phyloP scores from a whole-genome alignment of 2,329 filamentous ascomycete species.

The Neofusicoccum ribis region DNA sequence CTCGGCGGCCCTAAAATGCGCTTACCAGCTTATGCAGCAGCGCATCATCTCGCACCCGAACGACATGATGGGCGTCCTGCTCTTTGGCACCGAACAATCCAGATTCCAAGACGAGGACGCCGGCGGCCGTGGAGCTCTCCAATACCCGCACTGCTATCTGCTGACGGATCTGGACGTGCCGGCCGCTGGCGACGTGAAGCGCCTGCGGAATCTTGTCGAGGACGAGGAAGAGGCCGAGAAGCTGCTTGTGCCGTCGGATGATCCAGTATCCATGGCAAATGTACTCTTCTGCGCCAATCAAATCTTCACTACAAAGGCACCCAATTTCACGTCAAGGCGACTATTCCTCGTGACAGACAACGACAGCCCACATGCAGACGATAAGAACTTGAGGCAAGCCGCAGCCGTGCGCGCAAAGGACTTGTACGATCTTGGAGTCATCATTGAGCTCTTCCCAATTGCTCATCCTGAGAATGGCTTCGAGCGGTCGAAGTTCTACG shows the following conservation, averaged over 20 bases:
- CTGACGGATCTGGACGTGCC: conserved; percentile 87
- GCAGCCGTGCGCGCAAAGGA: conserved; percentile 90
- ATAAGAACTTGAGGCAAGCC: conserved; percentile 71
- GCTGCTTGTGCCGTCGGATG: conserved; percentile 68
- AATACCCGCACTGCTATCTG: conserved; percentile 90
- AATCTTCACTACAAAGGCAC: conserved; percentile 90
- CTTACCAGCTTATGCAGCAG: conserved; percentile 94
- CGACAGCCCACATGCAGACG: conserved; percentile 75
- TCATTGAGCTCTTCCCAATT: conserved; percentile 91
- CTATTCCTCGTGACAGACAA: conserved; percentile 97
- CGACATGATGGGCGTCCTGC: conserved; percentile 93
- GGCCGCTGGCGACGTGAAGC: conserved; percentile 81
- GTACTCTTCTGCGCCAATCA: conserved; percentile 94
- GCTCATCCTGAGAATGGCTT: conserved; percentile 70
- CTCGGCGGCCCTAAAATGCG: conserved; percentile 85
- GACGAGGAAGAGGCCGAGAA: conserved; percentile 71
- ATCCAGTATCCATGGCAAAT: conserved; percentile 78
- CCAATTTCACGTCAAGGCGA: conserved; percentile 88
- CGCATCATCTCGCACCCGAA: conserved; percentile 95
- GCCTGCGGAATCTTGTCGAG: conserved; percentile 72
- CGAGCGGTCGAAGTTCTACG: conserved; percentile 84
- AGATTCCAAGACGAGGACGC: conserved; percentile 71
- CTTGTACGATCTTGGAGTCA: conserved; percentile 87
- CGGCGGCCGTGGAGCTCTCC: conserved; percentile 56
- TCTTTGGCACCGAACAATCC: conserved; percentile 86